Percentiles rank a stretch among this genome's conserved stretches.
These are phyloP conservation scores for Multifurca ochricompacta DNA, from an alignment of 768 basidiomycete genomes.

Conservation along the genomic window DNA sequence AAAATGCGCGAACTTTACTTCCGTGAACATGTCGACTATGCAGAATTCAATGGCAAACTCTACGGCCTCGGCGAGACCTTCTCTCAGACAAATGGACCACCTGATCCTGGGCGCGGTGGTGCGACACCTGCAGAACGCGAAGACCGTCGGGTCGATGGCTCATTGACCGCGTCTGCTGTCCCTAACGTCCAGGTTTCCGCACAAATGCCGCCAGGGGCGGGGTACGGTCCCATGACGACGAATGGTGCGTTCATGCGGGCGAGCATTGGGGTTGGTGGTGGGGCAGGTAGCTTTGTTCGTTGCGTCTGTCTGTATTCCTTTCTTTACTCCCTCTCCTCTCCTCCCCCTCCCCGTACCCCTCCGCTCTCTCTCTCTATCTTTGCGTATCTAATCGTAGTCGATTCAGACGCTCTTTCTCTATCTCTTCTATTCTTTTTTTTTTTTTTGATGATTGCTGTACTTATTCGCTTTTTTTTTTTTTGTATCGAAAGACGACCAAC, in stretches of 20 bases:
- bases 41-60: constrained; percentile 72
- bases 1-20: constrained; percentile 92
- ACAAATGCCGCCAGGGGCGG: constrained; percentile 16
- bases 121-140: constrained; percentile 80
- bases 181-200: constrained; percentile 9
- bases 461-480: constrained; percentile 26
- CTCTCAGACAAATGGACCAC: constrained; percentile 54
- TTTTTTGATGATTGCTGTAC: constrained; percentile 27
- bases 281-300: constrained; percentile 13
- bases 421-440: background rate
- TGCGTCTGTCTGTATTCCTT: constrained; percentile 16
- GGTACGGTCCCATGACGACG: constrained; percentile 21
- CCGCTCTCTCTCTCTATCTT: background rate
- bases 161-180: constrained; percentile 46
- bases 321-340: background rate
- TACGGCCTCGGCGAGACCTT: constrained; percentile 82
- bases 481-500: constrained; percentile 27
- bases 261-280: constrained; percentile 18
- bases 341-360: background rate
- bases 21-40: constrained; percentile 78
- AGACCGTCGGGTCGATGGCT: constrained; percentile 43
- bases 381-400: constrained; percentile 15
- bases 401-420: constrained; percentile 15
- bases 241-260: constrained; percentile 20
- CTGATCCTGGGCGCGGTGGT: constrained; percentile 58